Evolutionary conservation across 2,329 filamentous ascomycete genomes (phyloP).

Genomic region (Ciborinia camelliae): DNA sequence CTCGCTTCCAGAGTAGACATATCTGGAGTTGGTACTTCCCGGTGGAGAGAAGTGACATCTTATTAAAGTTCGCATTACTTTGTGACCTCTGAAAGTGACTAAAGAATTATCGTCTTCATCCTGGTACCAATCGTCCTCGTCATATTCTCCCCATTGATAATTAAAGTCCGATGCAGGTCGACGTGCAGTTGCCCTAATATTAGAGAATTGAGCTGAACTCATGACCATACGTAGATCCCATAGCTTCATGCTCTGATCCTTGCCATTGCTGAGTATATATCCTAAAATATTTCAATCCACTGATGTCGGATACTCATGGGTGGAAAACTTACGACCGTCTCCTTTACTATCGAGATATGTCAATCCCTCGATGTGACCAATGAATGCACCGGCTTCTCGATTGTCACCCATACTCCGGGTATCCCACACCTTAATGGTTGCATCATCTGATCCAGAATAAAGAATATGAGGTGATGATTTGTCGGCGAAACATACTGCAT

Average conservation of each 20-base stretch:
- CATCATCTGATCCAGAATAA: slow-evolving; percentile 93
- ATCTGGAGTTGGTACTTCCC: slow-evolving; percentile 79
- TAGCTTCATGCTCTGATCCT: slow-evolving; percentile 95
- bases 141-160: slow-evolving; percentile 67
- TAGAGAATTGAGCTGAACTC: slow-evolving; percentile 60
- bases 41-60: slow-evolving; percentile 93
- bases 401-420: slow-evolving; percentile 85
- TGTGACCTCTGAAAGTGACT: slow-evolving; percentile 90
- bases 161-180: slow-evolving; percentile 61
- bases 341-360: slow-evolving; percentile 70
- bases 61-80: slow-evolving; percentile 84
- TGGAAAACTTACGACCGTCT: slow-evolving; percentile 50
- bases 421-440: slow-evolving; percentile 95
- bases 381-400: slow-evolving; percentile 63
- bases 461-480: slow-evolving; percentile 85
- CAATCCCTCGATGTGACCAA: slow-evolving; percentile 63
- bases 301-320: background rate
- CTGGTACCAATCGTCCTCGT: slow-evolving; percentile 62
- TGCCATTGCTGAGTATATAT: slow-evolving; percentile 90
- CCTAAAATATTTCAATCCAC: slow-evolving; percentile 27
- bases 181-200: slow-evolving; percentile 53
- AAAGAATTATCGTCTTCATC: slow-evolving; percentile 86
- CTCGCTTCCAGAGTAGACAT: slow-evolving; percentile 88
- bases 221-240: slow-evolving; percentile 95
- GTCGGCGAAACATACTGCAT: slow-evolving; percentile 94